phyloP scores from a whole-genome alignment of 1,284 basidiomycete genomes.

The Papiliotrema terrestris region DNA sequence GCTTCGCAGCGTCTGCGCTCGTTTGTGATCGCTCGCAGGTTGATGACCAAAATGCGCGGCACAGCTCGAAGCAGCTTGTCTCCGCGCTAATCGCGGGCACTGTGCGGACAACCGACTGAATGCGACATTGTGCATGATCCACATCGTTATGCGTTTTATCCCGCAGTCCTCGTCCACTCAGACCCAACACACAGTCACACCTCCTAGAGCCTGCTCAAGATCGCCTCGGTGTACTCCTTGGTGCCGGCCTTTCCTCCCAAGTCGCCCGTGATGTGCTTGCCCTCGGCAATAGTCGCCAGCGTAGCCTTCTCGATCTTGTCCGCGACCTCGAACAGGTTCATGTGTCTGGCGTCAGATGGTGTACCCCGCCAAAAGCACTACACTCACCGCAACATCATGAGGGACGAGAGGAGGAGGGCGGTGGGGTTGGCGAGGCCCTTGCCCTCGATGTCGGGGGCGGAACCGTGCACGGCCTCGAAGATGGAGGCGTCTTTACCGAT shows the following conservation, averaged over 20 bases:
- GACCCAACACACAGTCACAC: no score
- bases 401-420: slow-evolving; percentile 84
- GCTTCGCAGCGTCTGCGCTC: no score
- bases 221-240: slow-evolving; percentile 79
- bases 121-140: neutral
- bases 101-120: no score
- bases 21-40: no score
- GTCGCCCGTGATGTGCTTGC: slow-evolving; percentile 87
- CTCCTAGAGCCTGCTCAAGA: slow-evolving; percentile 65
- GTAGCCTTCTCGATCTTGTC: slow-evolving; percentile 89
- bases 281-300: slow-evolving; percentile 86
- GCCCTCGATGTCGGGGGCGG: slow-evolving; percentile 68
- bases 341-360: slow-evolving; percentile 62
- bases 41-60: no score
- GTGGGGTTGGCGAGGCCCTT: slow-evolving; percentile 98
- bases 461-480: slow-evolving; percentile 99
- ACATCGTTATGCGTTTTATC: no score
- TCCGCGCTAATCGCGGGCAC: no score
- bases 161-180: no score
- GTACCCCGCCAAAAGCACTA: slow-evolving; percentile 7
- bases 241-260: slow-evolving; percentile 87
- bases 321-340: slow-evolving; percentile 84
- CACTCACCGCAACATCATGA: slow-evolving; percentile 91
- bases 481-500: slow-evolving; percentile 97
- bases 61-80: no score